Conservation (phyloP, 805 yeast species). For the Starmerella potacharoeniae region DNA sequence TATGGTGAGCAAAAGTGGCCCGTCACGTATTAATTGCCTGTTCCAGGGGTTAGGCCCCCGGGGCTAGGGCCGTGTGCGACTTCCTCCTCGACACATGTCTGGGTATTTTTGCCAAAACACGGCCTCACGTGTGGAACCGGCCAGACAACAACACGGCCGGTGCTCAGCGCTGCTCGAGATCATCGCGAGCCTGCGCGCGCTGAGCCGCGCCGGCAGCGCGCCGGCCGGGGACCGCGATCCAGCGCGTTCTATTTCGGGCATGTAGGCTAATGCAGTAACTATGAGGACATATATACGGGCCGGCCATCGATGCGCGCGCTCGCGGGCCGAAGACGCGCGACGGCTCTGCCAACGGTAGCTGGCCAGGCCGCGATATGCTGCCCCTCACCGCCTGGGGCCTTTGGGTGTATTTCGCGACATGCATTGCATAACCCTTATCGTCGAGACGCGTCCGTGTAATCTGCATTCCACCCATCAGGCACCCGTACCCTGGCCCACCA, state of each 20-base stretch:
- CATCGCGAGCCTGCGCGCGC: background rate
- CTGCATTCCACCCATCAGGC: background rate
- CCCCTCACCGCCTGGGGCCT: background rate
- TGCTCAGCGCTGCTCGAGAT: background rate
- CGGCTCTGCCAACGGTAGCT: no score
- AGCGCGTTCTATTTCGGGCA: no score
- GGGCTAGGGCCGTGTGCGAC: background rate
- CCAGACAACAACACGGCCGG: background rate
- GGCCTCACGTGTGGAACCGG: background rate
- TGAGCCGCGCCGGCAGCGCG: background rate
- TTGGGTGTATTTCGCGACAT: background rate
- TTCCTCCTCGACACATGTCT: background rate
- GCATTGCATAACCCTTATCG: slow-evolving; percentile 1
- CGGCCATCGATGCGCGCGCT: no score
- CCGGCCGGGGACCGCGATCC: no score
- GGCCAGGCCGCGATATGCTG: background rate
- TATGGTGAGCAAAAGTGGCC: background rate
- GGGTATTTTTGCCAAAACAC: background rate
- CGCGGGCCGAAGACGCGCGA: no score
- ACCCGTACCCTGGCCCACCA: background rate
- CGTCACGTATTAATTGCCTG: slow-evolving; percentile 5
- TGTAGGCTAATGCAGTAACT: no score
- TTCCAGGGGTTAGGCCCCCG: slow-evolving; percentile 1
- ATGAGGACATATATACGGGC: no score
- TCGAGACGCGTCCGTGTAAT: background rate